Base-by-base conservation (phyloP, 208 protist genomes). In the Acanthamoeba sp. region DNA sequence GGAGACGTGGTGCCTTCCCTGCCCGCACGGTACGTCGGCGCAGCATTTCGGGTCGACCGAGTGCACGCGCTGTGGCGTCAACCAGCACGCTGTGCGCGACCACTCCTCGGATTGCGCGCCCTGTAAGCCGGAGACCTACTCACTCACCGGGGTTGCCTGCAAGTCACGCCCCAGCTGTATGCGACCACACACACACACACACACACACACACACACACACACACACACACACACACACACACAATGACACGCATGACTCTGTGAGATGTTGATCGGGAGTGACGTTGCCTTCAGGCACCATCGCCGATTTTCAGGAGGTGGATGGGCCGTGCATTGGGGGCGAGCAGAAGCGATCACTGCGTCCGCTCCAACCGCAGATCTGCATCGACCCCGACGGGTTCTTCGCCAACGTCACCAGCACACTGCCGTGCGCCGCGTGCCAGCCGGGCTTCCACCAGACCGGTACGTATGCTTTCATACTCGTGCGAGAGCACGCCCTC, bases 61-160 rank as follows among this genome's bases (percentile, higher is more conserved):
- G 36, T 82, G 73, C 42, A 24, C 38, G 20, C 73, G 73, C 1
- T 82, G 73, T 24, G 14, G 14, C 27, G 24, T 82, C 27, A 22
- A 82, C 38, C 73, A 50, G 38, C 42, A 82, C 73, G 52, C 73
- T 4, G 38, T 22, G 27, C 36, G 24, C 20, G 73, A 42, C 24
- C 73, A 48, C 16, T 52, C 40, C 36, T 87, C 84, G 22, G 84
- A 90, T 9, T 90, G 84, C 50, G 32, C 84, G 24, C 36, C 84
- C 20, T 90, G 84, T 27, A 7, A 12, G 4, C 10, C 38, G 48
- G 57, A 90, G 2, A 10, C 29, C 10, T 82, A 82, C 73, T 82
- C 73, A 38, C 38, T 52, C 24, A 36, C 24, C 73, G 73, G 73
- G 6, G 9, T 82, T 6, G 29, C 73, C 36, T 82, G 73, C 73